These are phyloP conservation scores for Cladorrhinum sp. DNA, from an alignment of 2,329 filamentous ascomycete genomes.

Conservation along the genomic window DNA sequence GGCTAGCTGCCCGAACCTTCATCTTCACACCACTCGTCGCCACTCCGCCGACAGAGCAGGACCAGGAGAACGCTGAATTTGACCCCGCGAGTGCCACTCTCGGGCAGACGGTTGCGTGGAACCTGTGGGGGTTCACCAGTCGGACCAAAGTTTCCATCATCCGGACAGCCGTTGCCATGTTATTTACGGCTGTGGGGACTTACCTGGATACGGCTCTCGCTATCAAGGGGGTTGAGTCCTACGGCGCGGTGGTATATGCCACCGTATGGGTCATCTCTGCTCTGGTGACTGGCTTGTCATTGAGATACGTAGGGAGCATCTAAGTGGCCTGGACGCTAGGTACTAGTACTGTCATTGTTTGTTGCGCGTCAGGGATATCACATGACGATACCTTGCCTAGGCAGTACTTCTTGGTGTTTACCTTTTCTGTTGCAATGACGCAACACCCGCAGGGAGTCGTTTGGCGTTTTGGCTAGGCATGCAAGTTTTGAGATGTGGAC, in stretches of 20 bases:
- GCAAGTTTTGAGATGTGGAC: background rate
- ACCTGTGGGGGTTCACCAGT: conserved; percentile 66
- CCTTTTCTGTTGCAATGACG: background rate
- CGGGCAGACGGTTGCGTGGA: conserved; percentile 66
- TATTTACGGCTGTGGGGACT: conserved; percentile 56
- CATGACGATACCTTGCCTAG: background rate
- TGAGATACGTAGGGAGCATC: conserved; percentile 52
- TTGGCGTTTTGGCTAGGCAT: conserved; percentile 12
- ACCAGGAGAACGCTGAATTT: conserved; percentile 53
- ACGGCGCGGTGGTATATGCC: conserved; percentile 71
- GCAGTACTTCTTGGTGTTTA: background rate
- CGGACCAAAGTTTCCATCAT: conserved; percentile 62
- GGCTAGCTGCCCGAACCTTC: conserved; percentile 69
- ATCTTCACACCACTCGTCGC: conserved; percentile 69
- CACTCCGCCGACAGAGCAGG: conserved; percentile 46
- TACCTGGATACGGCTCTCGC: conserved; percentile 64
- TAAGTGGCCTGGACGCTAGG: conserved; percentile 28
- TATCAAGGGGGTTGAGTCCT: conserved; percentile 65
- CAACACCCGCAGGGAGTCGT: conserved; percentile 7
- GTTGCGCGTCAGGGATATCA: background rate
- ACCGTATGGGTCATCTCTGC: conserved; percentile 70
- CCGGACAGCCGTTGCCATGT: conserved; percentile 59
- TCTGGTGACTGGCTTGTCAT: conserved; percentile 53
- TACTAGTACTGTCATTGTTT: background rate
- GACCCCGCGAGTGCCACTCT: conserved; percentile 64